Base-by-base conservation (phyloP, 768 basidiomycete species). In the Melanogaster broomeanus region DNA sequence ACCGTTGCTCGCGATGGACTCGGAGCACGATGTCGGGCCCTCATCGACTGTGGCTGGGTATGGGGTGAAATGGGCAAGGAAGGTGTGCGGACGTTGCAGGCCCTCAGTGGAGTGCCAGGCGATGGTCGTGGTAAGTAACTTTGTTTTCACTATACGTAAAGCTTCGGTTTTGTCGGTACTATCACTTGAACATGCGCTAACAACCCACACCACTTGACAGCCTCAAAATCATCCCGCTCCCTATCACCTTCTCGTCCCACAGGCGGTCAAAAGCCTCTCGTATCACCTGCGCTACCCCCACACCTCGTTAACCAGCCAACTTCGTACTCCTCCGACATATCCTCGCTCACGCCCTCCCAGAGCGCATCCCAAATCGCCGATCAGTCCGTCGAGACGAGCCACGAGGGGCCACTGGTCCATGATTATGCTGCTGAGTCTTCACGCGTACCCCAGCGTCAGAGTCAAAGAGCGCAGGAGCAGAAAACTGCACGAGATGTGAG, bases 311-410 rank as follows among this genome's bases (percentile, higher is more conserved):
- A 44, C 34, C 49, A 39, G 58, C 67, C n/a, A 54, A 70, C 34
- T 52, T 57, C 50, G 38, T 67, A 49, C 62, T 63, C 72, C 4
- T 82, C 83, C 48, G 82, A 84, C 63, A 63, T 78, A 13, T 83
- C 81, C n/a, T 87, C 86, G 2, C 71, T 88, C 55, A 79, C 82
- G 0, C 87, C 87, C n/a, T 89, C 87, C 6, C 88, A 88, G 55
- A 88, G 86, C 3, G 85, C 85, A 2, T 89, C 88, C 16, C 85
- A 90, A 67, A 61, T 43, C 0, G 61, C 53, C n/a, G 39, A 46
- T 6, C 51, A 22, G 57, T 74, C 49, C 40, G 35, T 37, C 13
- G 58, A 51, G 27, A 55, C 45, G 1, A 64, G 46, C 30, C 59
- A 62, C 21, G 57, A 63, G 46, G 55, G 34, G 2, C 15, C 41